These are phyloP conservation scores for Grosmannia penicillata DNA, from an alignment of 2,329 filamentous ascomycete genomes.

Conservation along the genomic window DNA sequence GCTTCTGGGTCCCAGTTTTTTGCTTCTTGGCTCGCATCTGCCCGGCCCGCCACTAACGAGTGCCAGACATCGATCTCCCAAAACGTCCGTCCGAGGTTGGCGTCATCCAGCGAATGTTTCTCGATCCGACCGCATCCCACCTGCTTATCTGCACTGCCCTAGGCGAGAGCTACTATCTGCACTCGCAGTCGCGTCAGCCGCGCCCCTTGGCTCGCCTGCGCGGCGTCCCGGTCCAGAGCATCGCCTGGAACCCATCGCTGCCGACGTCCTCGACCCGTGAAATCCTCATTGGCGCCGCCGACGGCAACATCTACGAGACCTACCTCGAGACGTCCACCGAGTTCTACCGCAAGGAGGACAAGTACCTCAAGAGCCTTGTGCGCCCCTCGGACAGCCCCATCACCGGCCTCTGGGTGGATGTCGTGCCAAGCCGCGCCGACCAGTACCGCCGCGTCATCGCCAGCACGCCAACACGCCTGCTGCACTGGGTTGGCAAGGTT, in stretches of 20 bases:
- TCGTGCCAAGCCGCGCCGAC: conserved; percentile 50
- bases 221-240: conserved; percentile 72
- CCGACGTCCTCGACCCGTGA: conserved; percentile 90
- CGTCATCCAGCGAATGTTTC: conserved; percentile 88
- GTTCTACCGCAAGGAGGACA: conserved; percentile 90
- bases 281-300: conserved; percentile 81
- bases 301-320: conserved; percentile 88
- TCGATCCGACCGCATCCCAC: conserved; percentile 92
- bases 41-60: background rate
- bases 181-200: conserved; percentile 82
- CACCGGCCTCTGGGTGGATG: conserved; percentile 74
- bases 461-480: conserved; percentile 60
- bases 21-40: background rate
- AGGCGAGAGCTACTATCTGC: conserved; percentile 95
- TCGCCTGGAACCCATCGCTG: conserved; percentile 88
- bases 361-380: conserved; percentile 73
- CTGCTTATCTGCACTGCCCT: conserved; percentile 80
- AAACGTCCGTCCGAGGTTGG: conserved; percentile 86
- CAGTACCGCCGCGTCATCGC: conserved; percentile 58
- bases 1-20: background rate
- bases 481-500: conserved; percentile 69
- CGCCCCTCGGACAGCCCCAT: conserved; percentile 71
- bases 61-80: conserved; percentile 81
- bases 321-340: conserved; percentile 91
- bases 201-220: conserved; percentile 70